A percentile compares a stretch with the other conserved stretches of the same genome.
These are phyloP conservation scores for Lithospermum erythrorhizon DNA, from an alignment of 257 asterid genomes.

Conservation along the genomic window DNA sequence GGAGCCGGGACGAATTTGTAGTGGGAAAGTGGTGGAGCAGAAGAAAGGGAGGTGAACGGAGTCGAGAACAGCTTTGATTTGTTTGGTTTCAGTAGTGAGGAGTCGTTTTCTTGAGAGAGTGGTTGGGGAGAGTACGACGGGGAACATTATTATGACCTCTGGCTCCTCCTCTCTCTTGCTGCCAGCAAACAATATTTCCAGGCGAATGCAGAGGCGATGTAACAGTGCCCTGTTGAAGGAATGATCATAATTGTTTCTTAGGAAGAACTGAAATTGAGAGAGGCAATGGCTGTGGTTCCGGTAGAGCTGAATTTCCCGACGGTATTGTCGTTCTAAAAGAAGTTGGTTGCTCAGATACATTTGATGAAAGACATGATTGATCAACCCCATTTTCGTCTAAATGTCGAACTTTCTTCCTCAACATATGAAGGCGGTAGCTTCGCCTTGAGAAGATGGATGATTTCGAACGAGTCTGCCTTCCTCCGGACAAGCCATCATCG, in stretches of 20 bases:
- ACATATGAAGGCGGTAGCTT: constrained; percentile 25
- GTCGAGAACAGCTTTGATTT: constrained; percentile 65
- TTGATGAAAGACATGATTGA: no score
- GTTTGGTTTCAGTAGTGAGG: constrained; percentile 71
- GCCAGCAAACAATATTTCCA: not conserved
- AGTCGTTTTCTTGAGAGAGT: constrained; percentile 22
- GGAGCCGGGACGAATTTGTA: constrained; percentile 89
- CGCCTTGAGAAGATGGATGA: constrained; percentile 19
- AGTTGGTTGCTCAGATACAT: not conserved
- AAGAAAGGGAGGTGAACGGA: constrained; percentile 52
- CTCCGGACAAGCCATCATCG: constrained; percentile 25
- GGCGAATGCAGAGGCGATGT: not conserved
- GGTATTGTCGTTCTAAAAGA: not conserved
- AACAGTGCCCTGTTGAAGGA: not conserved
- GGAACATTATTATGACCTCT: not conserved
- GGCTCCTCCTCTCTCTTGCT: not conserved
- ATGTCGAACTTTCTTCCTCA: not conserved
- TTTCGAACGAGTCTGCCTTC: constrained; percentile 17
- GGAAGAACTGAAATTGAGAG: not conserved
- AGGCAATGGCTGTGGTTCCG: constrained; percentile 3
- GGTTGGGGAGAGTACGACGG: constrained; percentile 63
- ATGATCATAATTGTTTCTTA: not conserved
- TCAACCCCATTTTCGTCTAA: not conserved
- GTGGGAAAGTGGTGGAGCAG: constrained; percentile 78
- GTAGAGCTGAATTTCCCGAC: not conserved